These are phyloP conservation scores for Pichia heedii DNA, from an alignment of 805 yeast species.

Conservation along the genomic window DNA sequence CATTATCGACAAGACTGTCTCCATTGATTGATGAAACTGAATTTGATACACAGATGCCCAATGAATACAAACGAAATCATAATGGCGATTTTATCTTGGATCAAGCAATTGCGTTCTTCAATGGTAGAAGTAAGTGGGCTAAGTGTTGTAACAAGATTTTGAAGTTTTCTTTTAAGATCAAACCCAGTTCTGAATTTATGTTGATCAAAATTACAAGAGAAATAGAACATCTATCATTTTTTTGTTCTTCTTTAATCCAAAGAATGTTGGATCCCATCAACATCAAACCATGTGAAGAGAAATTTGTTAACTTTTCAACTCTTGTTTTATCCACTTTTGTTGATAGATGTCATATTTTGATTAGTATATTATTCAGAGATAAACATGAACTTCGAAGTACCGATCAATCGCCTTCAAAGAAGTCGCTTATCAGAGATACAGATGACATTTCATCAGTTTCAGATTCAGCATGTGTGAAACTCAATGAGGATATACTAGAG, in stretches of 20 bases:
- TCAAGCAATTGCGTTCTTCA: slow-evolving; percentile 39
- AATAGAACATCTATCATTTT: slow-evolving; percentile 15
- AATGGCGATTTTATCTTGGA: slow-evolving; percentile 30
- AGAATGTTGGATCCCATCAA: slow-evolving; percentile 16
- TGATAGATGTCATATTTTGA: slow-evolving; percentile 15
- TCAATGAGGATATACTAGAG: slow-evolving; percentile 7
- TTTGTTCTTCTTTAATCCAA: slow-evolving; percentile 15
- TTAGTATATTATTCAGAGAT: slow-evolving; percentile 10
- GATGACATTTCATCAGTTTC: slow-evolving; percentile 9
- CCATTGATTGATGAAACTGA: slow-evolving; percentile 46
- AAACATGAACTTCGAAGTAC: not conserved
- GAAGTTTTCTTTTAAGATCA: slow-evolving; percentile 8
- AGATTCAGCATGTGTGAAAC: slow-evolving; percentile 6
- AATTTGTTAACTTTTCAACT: slow-evolving; percentile 14
- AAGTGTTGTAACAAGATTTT: slow-evolving; percentile 16
- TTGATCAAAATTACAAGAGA: not conserved
- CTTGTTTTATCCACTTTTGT: slow-evolving; percentile 15
- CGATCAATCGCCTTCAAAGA: not conserved
- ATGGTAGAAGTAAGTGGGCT: slow-evolving; percentile 41
- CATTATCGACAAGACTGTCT: slow-evolving; percentile 45
- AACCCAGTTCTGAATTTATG: slow-evolving; percentile 6
- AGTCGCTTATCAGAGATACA: not conserved
- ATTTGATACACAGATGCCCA: slow-evolving; percentile 49
- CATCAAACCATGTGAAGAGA: slow-evolving; percentile 11
- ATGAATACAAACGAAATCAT: slow-evolving; percentile 25